phyloP scores from a whole-genome alignment of 1,284 basidiomycete genomes.

The Trametes sp. region DNA sequence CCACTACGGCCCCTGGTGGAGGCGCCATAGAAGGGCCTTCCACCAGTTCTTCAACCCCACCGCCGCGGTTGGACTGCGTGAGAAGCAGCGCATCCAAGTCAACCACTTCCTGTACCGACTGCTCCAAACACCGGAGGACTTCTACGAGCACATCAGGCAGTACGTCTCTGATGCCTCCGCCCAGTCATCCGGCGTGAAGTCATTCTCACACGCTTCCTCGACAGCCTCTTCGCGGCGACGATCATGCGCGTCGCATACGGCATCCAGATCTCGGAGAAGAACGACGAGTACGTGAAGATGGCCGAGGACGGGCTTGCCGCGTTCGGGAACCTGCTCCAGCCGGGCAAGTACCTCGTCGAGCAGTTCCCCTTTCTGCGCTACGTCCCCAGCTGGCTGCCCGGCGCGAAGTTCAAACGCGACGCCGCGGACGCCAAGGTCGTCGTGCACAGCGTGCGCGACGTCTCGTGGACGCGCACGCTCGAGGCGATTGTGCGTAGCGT shows the following conservation, averaged over 20 bases:
- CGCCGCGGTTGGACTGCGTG: neutral
- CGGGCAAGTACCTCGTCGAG: conserved; percentile 24
- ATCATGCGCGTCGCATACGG: conserved; percentile 21
- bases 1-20: conserved; percentile 19
- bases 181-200: neutral
- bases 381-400: conserved; percentile 17
- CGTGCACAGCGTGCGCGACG: conserved; percentile 2
- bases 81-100: conserved; percentile 7
- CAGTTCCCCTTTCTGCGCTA: conserved; percentile 11
- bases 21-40: conserved; percentile 15
- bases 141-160: conserved; percentile 17
- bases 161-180: conserved; percentile 4
- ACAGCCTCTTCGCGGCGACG: conserved; percentile 17
- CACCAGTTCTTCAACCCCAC: conserved; percentile 19
- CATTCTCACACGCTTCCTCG: neutral
- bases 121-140: neutral
- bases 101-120: conserved; percentile 11
- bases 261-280: conserved; percentile 13
- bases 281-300: conserved; percentile 10
- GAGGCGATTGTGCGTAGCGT: neutral
- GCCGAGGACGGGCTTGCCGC: conserved; percentile 11
- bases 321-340: conserved; percentile 14
- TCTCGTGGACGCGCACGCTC: conserved; percentile 14
- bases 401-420: conserved; percentile 20
- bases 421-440: neutral